phyloP scores from a whole-genome alignment of 495 filamentous ascomycete species.

The Hapsidospora chrysogenum region DNA sequence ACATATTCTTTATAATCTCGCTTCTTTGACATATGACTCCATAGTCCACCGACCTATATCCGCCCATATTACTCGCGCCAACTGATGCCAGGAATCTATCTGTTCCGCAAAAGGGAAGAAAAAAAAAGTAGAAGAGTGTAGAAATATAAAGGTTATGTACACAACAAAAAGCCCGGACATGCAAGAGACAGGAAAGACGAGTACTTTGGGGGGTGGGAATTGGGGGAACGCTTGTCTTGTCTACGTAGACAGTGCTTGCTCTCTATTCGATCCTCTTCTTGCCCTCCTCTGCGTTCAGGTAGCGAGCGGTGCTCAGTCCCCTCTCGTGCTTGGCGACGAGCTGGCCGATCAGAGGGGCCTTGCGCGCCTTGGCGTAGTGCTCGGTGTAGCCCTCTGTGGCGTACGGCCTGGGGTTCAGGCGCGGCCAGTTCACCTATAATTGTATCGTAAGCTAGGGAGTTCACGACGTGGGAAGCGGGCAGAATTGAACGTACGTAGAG shows the following conservation, averaged over 20 bases:
- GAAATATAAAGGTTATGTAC: background rate
- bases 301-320: conserved; percentile 57
- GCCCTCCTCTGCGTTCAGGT: conserved; percentile 77
- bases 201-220: too few species aligned
- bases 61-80: background rate
- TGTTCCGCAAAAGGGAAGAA: background rate
- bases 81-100: conserved; percentile 1
- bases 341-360: conserved; percentile 59
- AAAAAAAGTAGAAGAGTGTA: too few species aligned
- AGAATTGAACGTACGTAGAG: conserved; percentile 73
- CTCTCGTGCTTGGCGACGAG: conserved; percentile 59
- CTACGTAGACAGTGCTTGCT: too few species aligned
- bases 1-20: background rate
- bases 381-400: conserved; percentile 82
- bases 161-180: too few species aligned
- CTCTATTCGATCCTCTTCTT: conserved; percentile 84
- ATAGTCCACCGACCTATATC: background rate
- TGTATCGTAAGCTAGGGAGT: too few species aligned
- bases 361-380: conserved; percentile 54
- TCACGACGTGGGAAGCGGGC: background rate
- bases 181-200: too few species aligned
- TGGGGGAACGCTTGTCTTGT: too few species aligned
- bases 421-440: conserved; percentile 92
- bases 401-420: conserved; percentile 71
- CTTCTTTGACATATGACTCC: background rate